Evolutionary conservation across 345 rosid genomes (phyloP), one percentile per base, ranked within the genome.

Genomic region (Excoecaria cochinchinensis): DNA sequence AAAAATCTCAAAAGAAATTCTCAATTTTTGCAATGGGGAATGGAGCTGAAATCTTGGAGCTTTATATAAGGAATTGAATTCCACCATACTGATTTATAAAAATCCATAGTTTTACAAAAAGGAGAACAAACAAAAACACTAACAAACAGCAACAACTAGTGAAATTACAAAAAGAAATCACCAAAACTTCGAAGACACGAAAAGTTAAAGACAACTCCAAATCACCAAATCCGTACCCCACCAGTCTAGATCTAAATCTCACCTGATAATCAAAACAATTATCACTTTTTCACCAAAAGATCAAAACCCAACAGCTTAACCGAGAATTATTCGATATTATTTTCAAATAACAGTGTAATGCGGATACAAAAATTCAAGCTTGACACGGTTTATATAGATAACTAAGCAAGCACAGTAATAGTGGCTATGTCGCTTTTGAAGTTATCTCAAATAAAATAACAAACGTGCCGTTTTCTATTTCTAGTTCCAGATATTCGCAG

Each of bases 161-260:
- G 76, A 58, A 21, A 67, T 52, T 22, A 50, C 78, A 8, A 50
- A 14, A 58, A 13, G 1, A 44, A 25, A 53, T 3, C 66, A 31
- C 4, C 4, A 11, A 55, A 68, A 69, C 88, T 83, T 85, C 67
- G 74, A 36, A 57, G 78, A 69, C 83, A 85, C 59, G 83, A 44
- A 80, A 31, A 82, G 52, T 75, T 48, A 63, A 65, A 51, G 78
- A 83, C 70, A 79, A 83, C 85, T 76, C 80, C 77, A 50, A 75
- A 66, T 25, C 70, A 83, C 78, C 80, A 67, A 75, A 50, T 67
- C 69, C 4, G 76, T 40, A 76, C 55, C 76, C 71, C 83, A 77
- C 75, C 70, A 51, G 48, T 44, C 77, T 44, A 84, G 86, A 86
- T 86, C 87, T 79, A 47, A 86, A 82, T 75, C 72, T 79, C 68